Conservation (phyloP, 2,329 filamentous ascomycete genomes). For the Fusarium sp. region DNA sequence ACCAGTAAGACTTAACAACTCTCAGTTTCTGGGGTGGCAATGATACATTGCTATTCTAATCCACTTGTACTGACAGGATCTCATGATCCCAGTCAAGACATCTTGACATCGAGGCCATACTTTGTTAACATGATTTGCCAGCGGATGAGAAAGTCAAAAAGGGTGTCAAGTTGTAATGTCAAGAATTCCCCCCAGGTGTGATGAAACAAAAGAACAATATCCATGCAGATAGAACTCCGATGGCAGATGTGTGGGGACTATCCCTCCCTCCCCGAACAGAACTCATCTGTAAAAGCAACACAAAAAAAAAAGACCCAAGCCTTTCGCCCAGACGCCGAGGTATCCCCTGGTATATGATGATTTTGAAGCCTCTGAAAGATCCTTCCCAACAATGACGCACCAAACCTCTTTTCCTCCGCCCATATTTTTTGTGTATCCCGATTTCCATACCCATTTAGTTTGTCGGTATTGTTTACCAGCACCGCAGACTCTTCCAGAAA, state of each 20-base stretch:
- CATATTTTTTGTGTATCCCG: neutral
- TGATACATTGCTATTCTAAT: neutral
- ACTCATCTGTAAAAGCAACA: conserved; percentile 22
- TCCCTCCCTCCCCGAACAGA: conserved; percentile 22
- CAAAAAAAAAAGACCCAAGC: conserved; percentile 22
- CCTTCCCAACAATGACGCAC: conserved; percentile 24
- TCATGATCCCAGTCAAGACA: neutral
- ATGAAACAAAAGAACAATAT: conserved; percentile 18
- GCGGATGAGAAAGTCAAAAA: conserved; percentile 7
- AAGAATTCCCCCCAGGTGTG: conserved; percentile 13
- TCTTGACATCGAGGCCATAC: neutral
- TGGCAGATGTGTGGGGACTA: conserved; percentile 25
- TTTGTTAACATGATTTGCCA: neutral
- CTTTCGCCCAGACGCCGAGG: conserved; percentile 43
- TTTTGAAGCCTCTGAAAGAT: conserved; percentile 36
- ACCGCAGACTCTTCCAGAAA: conserved; percentile 68
- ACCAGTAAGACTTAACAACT: conserved; percentile 1
- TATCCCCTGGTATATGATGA: conserved; percentile 48
- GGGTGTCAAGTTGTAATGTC: conserved; percentile 15
- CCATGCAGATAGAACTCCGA: conserved; percentile 35
- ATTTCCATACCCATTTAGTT: neutral
- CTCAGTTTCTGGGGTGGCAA: neutral
- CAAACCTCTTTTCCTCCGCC: neutral
- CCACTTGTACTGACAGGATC: neutral
- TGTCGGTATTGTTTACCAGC: conserved; percentile 59